Evolutionary conservation across 2,329 filamentous ascomycete species (phyloP), one percentile per base, ranked within the genome.

Genomic region (Calonectria crousiana): DNA sequence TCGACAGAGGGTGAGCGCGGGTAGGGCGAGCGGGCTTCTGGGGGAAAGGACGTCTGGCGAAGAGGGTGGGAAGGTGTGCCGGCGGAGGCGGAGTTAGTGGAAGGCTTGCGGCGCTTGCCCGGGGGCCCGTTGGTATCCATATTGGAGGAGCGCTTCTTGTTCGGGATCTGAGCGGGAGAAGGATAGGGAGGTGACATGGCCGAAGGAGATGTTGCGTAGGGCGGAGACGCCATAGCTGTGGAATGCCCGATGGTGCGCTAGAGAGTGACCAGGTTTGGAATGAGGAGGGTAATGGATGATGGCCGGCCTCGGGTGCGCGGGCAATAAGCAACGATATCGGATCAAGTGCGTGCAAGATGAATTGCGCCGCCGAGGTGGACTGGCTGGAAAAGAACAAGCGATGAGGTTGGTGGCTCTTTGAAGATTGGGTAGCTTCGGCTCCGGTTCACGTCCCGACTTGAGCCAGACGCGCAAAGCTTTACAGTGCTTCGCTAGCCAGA

Each of bases 11-110:
- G 93, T 0, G 93, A 94, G 20, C 93, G 90, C 23, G 88, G 88
- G 51, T 89, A 89, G 0, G 90, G 88, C 3, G 90, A 91, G 28
- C 87, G 84, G 41, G 84, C 84, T 69, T 91, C 93, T 32, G 94
- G 94, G 0, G 94, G 93, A 81, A 95, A 97, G 0, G 94, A 95
- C 6, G 95, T 96, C 81, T 95, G 94, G 49, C 95, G 93, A 2
- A 97, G 90, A 1, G 93, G 93, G 77, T 95, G 93, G 0, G 89
- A 87, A 3, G 73, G 77, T 23, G 90, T 87, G 1, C 73, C 74
- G 4, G 90, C 90, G 20, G 81, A 78, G 16, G 56, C 56, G 6
- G 52, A 10, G 90, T 75, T 85, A 90, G 16, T 28, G 93, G 67
- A 95, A 8, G 92, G 89, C 82, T 96, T 96, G 81, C 94, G 93